Conservation (phyloP, 352 stramenopile species). For the Phytopythium mirpurense region DNA sequence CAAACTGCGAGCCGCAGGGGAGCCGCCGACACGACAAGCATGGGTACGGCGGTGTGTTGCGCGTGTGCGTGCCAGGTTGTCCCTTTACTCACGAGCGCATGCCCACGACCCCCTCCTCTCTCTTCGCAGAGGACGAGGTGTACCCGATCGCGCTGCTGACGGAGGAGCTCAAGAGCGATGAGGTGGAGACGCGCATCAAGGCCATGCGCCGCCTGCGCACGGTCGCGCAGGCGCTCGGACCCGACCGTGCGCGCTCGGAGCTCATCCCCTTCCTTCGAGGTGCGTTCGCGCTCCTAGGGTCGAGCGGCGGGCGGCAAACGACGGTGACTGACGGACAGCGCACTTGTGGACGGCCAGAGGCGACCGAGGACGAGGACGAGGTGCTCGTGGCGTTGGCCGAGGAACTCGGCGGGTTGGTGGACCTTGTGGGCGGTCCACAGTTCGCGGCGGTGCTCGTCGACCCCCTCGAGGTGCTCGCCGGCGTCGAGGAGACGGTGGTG, state of each 20-base stretch:
- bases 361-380: constrained; percentile 93
- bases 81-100: not conserved
- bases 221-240: constrained; percentile 88
- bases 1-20: constrained; percentile 9
- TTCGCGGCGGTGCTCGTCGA: constrained; percentile 73
- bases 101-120: too few relatives aligned
- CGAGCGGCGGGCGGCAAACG: not conserved
- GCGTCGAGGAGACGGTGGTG: constrained; percentile 93
- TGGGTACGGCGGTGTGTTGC: constrained; percentile 4
- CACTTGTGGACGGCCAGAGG: constrained; percentile 29
- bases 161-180: constrained; percentile 89
- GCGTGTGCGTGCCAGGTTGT: too few relatives aligned
- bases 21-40: not conserved
- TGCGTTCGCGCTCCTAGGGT: constrained; percentile 8
- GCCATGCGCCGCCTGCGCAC: constrained; percentile 91
- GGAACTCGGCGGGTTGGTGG: constrained; percentile 88
- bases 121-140: constrained; percentile 82
- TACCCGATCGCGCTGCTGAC: constrained; percentile 89
- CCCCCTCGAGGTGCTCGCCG: constrained; percentile 88
- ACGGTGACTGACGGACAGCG: constrained; percentile 9
- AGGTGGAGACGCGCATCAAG: constrained; percentile 91
- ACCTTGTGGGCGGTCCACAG: constrained; percentile 72
- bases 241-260: constrained; percentile 71
- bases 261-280: constrained; percentile 88
- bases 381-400: constrained; percentile 90